Evolutionary conservation across 345 rosid species (phyloP), one percentile per base, ranked within the genome.

Genomic region (Mallotus nudiflorus): DNA sequence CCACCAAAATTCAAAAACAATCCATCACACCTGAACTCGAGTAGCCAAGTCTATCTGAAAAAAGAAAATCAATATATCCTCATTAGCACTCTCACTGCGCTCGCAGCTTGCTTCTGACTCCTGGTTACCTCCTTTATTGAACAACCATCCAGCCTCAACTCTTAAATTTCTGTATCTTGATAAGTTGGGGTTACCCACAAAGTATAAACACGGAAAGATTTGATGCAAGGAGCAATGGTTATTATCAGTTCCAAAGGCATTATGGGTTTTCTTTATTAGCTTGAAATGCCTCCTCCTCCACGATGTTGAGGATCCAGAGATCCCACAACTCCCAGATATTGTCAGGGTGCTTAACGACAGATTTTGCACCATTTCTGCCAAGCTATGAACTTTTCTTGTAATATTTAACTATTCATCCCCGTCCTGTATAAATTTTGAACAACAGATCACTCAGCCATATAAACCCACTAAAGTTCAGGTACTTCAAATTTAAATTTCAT

Each of bases 41-140:
- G 95, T 90, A 16, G 88, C 89, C 78, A 94, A 83, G 71, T 91
- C 96, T 6, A 94, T 77, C 86, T 90, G 95, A 69, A 91, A 94
- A 83, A 89, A 88, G 84, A 94, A 94, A 71, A 94, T 84, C 75
- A 91, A 74, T 45, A 91, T 87, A 77, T 94, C 98, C 79, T 94
- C 97, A 72, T 94, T 91, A 5, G 96, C 92, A 72, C 83, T 83
- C 82, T 94, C 98, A 54, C 98, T 91, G 18, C 85, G 83, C 79
- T 94, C 96, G 40, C 82, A 78, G 73, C 73, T 85, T 11, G 96
- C 91, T 73, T 80, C 88, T 67, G 66, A 71, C 27, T 81, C 85
- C 80, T 84, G 82, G 25, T 84, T 85, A 72, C 88, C 87, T 7
- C 85, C 87, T 78, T 69, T 62, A 20, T 67, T 85, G 74, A 94